Evolutionary conservation across 495 filamentous ascomycete species (phyloP).

Genomic region (Ascodesmis nigricans): DNA sequence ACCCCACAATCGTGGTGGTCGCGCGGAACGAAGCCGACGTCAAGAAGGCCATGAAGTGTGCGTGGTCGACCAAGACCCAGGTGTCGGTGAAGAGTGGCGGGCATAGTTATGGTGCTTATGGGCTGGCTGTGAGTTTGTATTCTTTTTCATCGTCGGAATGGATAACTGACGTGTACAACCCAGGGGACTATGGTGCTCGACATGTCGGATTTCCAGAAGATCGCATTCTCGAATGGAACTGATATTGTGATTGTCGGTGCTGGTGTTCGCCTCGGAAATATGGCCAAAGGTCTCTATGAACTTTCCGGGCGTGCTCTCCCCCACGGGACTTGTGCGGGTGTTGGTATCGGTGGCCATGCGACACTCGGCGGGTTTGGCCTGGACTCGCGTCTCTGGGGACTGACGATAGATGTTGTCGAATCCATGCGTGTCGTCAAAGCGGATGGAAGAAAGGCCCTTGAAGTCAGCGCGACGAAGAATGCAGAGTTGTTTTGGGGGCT

Average conservation of each 20-base stretch:
- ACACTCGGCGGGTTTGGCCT: constrained; percentile 47
- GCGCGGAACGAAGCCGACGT: background rate
- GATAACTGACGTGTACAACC: too few species aligned
- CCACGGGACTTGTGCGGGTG: constrained; percentile 43
- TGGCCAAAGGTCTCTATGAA: constrained; percentile 33
- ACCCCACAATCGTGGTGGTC: background rate
- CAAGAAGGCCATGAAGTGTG: constrained; percentile 5
- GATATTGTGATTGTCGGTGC: constrained; percentile 39
- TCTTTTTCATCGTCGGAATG: too few species aligned
- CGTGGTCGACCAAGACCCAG: background rate
- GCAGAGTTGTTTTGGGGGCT: constrained; percentile 31
- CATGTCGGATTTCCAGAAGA: constrained; percentile 27
- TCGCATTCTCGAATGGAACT: constrained; percentile 30
- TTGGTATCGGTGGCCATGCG: constrained; percentile 52
- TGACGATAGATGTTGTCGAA: constrained; percentile 37
- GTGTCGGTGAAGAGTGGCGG: constrained; percentile 7
- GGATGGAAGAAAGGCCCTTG: constrained; percentile 28
- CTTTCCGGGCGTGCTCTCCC: constrained; percentile 40
- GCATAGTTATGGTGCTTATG: constrained; percentile 12
- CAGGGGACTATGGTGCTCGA: constrained; percentile 30
- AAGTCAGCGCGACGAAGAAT: constrained; percentile 23
- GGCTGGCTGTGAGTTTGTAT: too few species aligned
- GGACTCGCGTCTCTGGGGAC: constrained; percentile 36
- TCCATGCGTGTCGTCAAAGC: constrained; percentile 38
- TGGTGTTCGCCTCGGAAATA: constrained; percentile 38